phyloP scores from a whole-genome alignment of 2,329 filamentous ascomycete species.

The Rhynchosporium graminicola region DNA sequence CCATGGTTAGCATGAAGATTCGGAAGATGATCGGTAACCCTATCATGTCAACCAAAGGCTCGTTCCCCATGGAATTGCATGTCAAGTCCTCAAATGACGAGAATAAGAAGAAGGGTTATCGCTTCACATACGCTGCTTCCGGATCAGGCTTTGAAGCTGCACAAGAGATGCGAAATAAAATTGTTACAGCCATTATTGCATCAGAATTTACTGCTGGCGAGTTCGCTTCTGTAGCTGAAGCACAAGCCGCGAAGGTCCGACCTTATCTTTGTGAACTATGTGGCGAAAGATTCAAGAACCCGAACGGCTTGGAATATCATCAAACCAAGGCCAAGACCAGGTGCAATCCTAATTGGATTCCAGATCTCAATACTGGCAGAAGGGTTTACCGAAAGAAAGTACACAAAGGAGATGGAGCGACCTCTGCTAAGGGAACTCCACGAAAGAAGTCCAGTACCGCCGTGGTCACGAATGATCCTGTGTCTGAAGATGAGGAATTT shows the following conservation, averaged over 20 bases:
- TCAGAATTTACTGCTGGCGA: conserved; percentile 22
- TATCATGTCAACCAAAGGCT: conserved; percentile 34
- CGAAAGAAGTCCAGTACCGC: neutral
- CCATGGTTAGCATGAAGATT: conserved; percentile 29
- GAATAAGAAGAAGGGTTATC: conserved; percentile 24
- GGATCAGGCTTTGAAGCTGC: conserved; percentile 26
- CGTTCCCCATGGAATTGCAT: conserved; percentile 38
- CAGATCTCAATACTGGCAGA: conserved; percentile 19
- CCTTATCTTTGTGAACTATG: conserved; percentile 39
- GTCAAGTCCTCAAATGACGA: conserved; percentile 26
- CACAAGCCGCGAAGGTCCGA: conserved; percentile 28
- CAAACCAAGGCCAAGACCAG: conserved; percentile 35
- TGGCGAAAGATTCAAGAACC: conserved; percentile 37
- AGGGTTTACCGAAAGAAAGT: conserved; percentile 12
- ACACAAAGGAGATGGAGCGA: conserved; percentile 2
- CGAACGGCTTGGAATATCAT: conserved; percentile 41
- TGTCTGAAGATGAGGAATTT: neutral
- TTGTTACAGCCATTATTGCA: conserved; percentile 33
- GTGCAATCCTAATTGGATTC: conserved; percentile 39
- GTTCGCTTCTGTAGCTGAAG: conserved; percentile 21
- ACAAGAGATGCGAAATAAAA: conserved; percentile 34
- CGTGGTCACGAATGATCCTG: neutral
- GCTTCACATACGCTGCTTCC: conserved; percentile 32
- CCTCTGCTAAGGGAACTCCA: neutral
- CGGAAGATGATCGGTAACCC: conserved; percentile 32